Conservation (phyloP, 768 basidiomycete species). For the Coprinopsis sp. region DNA sequence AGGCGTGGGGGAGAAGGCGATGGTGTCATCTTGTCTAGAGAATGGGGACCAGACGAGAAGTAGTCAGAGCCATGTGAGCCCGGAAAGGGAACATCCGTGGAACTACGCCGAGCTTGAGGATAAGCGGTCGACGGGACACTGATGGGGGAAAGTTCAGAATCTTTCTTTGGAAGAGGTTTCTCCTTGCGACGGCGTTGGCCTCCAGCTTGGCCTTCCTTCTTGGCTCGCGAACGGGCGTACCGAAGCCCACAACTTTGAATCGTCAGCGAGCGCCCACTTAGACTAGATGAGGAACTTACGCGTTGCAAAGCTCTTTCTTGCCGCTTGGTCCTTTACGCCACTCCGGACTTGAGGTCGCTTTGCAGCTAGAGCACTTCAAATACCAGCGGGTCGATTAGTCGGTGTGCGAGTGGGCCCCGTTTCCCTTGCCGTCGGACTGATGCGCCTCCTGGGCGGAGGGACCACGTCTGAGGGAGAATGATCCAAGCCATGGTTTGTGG, state of each 20-base stretch:
- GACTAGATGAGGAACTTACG: slow-evolving; percentile 48
- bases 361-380: slow-evolving; percentile 77
- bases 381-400: slow-evolving; percentile 68
- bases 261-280: slow-evolving; percentile 7
- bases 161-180: slow-evolving; percentile 42
- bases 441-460: slow-evolving; percentile 52
- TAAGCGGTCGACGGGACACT: slow-evolving; percentile 33
- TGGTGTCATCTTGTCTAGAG: slow-evolving; percentile 38
- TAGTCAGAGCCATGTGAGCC: slow-evolving; percentile 54
- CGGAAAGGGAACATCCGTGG: slow-evolving; percentile 41
- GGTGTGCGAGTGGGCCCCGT: slow-evolving; percentile 39
- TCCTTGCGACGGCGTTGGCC: slow-evolving; percentile 59
- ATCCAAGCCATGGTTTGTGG: slow-evolving; percentile 28
- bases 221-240: slow-evolving; percentile 82
- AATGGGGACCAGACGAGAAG: slow-evolving; percentile 42
- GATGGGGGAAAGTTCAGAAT: slow-evolving; percentile 35
- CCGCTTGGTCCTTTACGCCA: slow-evolving; percentile 91
- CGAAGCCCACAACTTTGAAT: slow-evolving; percentile 70
- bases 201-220: slow-evolving; percentile 68
- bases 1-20: slow-evolving; percentile 65
- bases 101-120: slow-evolving; percentile 42
- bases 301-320: slow-evolving; percentile 89
- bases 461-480: slow-evolving; percentile 40
- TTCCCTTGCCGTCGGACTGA: slow-evolving; percentile 51
- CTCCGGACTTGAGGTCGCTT: slow-evolving; percentile 77